Base-by-base conservation (phyloP, 805 yeast genomes). In the Zygosaccharomyces kombuchaensis region DNA sequence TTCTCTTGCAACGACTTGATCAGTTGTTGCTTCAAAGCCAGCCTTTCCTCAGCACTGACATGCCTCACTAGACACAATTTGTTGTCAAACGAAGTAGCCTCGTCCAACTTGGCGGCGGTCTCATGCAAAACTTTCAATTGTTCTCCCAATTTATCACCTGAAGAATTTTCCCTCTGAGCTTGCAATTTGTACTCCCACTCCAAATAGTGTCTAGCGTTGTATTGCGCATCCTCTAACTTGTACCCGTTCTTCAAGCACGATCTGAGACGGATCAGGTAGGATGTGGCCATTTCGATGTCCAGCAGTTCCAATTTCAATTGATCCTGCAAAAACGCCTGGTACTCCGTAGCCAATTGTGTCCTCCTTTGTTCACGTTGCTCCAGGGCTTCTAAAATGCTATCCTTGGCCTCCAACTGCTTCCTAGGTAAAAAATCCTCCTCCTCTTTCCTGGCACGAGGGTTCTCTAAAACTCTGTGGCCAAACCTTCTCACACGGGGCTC, bases 401-500 rank as follows among this genome's bases (percentile, higher is more conserved):
- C 81, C 54, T 75, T 76, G 7, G 74, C 76, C 35, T 80, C 67
- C 43, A 69, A 72, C 58, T 84, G 87, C 60, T 86, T 84, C 66
- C 95, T 78, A 3, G 81, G 73, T 74, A 83, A 71, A 53, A 74
- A 75, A 9, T 70, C 70, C 58, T 74, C 80, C 65, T 87, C 96
- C 35, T 69, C 68, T 36, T 66, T 66, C 1, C 88, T 84, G 43
- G 68, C 72, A 6, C 56, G 59, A 16, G 40, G 40, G 19, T 62
- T 58, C n/a, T 54, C 58, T 47, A 79, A 69, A 14, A 86, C 75
- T 2, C 82, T 81, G 25, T 80, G 79, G 43, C 97, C 97, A 56
- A 91, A 81, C 64, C 98, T 77, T 70, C 99, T 81, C 7, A 78
- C 71, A 37, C 89, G 76, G 35, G 98, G 96, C n/a, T 74, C 84